Evolutionary conservation across 148 eudicot species (phyloP), one percentile per base, ranked within the genome.

Genomic region (Vaccinium corymbosum): DNA sequence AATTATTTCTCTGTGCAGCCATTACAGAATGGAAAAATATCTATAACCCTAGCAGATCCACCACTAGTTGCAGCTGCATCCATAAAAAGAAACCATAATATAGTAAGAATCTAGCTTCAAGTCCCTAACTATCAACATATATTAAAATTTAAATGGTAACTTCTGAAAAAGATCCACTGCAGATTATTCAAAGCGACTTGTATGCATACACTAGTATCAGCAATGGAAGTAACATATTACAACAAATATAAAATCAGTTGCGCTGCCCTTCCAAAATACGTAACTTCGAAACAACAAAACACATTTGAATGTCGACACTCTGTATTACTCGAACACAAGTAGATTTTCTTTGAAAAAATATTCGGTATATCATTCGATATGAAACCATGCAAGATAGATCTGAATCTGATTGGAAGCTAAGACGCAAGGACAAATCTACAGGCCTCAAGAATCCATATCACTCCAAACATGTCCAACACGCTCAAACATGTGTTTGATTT

Each of bases 1-100:
- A 87, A 76, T 88, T 86, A 88, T 86, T 93, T 84, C 91, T 91
- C 88, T 90, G 93, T 32, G 92, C 93, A 50, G 93, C 93, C 95
- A 94, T 94, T 66, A 15, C 35, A 15, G n/a, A 73, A 25, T 7
- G 78, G 16, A 11, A 52, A 62, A 51, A 64, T 46, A 52, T 82
- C 19, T 29, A 72, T 3, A 53, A 27, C 29, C 29, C 78, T 16
- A 71, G 8, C 19, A 71, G 27, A 72, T 70, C 46, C 55, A 56
- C 29, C 35, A 73, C n/a, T 74, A 61, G 38, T 38, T 75, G 64
- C 71, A 85, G 75, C 62, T 27, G 80, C 74, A 76, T 17, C 70
- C 52, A 62, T 27, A 50, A 29, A 68, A 20, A 53, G 17, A 29
- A 71, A 15, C 10, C 53, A 46, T 71, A 70, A 71, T 42, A 66